Base-by-base conservation (phyloP, 805 yeast species). In the Spathaspora girioi region DNA sequence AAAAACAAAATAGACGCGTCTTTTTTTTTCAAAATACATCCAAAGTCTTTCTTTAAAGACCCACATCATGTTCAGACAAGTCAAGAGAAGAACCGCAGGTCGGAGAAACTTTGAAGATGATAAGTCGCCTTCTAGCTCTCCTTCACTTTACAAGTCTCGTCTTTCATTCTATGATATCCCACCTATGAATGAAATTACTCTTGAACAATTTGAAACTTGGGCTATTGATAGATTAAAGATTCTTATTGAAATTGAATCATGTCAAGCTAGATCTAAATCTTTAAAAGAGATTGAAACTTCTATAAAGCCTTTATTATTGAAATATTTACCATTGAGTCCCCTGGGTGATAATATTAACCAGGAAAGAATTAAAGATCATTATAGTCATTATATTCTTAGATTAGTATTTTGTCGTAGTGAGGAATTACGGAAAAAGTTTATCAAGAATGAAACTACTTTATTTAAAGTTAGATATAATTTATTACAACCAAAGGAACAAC, bases 201-300 rank as follows among this genome's bases (percentile, higher is more conserved):
- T 94, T 15, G 97, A 92, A 56, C 89, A 94, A 61, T 94, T 94
- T 68, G 99, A 94, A 69, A 77, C 78, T 4, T 94, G 97, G 97
- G 98, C 98, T 4, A 86, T 94, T 50, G 98, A 93, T 62, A 73
- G 99, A 53, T 75, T 93, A 55, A 84, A 86, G 62, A 81, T 94
- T 8, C 75, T 94, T 52, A 79, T 91, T 50, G 97, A 90, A 63
- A 85, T 94, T 47, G 97, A 93, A 61, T 79, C 89, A 1, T 81
- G 87, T 56, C 61, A 78, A 43, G 82, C 86, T 20, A 77, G 96
- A 58, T 83, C 84, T 53, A 82, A 83, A 60, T 66, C 79, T 1
- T 63, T 79, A 45, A 81, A 79, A 56, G 97, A 91, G 51, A 80
- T 82, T 35, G 93, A 86, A 58, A 62, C 71, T 9, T 71, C 79